Conservation (phyloP, 257 asterid genomes). For the Solanum chiquidenum region DNA sequence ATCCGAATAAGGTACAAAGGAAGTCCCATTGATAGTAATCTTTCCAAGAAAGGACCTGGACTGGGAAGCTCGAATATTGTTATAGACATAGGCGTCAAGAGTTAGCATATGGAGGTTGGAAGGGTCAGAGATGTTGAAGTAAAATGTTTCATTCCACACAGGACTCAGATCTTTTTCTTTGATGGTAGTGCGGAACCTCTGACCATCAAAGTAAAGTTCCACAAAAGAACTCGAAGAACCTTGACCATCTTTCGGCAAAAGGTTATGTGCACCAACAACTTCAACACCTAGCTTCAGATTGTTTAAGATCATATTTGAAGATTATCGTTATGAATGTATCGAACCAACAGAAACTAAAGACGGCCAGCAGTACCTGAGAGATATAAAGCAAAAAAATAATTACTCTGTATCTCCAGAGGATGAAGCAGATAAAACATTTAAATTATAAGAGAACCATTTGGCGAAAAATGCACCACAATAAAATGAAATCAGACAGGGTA, state of each 20-base stretch:
- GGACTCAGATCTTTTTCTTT: slow-evolving; percentile 84
- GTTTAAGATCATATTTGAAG: slow-evolving; percentile 30
- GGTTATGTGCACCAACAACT: slow-evolving; percentile 69
- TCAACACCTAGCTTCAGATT: slow-evolving; percentile 79
- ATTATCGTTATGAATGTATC: slow-evolving; percentile 3
- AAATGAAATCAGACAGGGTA: not conserved
- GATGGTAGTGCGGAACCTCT: slow-evolving; percentile 57
- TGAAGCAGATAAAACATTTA: not conserved
- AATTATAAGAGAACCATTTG: not conserved
- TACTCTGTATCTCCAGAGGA: not conserved
- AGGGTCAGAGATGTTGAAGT: slow-evolving; percentile 74
- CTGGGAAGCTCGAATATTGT: slow-evolving; percentile 28
- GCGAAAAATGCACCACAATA: not conserved
- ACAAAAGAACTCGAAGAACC: slow-evolving; percentile 82
- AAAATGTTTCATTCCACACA: slow-evolving; percentile 76
- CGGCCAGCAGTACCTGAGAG: slow-evolving; percentile 2
- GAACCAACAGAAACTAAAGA: not conserved
- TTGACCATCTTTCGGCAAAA: slow-evolving; percentile 81
- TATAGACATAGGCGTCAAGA: slow-evolving; percentile 64
- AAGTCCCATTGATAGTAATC: slow-evolving; percentile 60
- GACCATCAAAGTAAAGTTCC: slow-evolving; percentile 72
- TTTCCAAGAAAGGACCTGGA: slow-evolving; percentile 71
- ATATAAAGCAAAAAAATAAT: slow-evolving; percentile 1
- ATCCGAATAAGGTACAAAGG: slow-evolving; percentile 69
- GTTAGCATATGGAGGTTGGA: slow-evolving; percentile 39